phyloP scores from a whole-genome alignment of 2,329 filamentous ascomycete genomes.

The Cyanodermella asteris region DNA sequence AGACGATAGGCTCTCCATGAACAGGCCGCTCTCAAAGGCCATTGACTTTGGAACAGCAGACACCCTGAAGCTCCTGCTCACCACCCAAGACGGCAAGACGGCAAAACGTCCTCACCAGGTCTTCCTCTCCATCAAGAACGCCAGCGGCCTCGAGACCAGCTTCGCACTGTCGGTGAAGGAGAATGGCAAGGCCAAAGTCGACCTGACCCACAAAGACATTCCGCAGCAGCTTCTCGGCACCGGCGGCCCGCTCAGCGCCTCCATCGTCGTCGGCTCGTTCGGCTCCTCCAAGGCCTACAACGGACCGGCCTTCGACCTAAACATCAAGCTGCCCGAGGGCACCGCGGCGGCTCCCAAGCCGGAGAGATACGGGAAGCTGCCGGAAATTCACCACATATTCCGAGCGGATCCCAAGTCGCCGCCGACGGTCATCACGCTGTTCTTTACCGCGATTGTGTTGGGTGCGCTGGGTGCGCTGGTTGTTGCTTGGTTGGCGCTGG shows the following conservation, averaged over 20 bases:
- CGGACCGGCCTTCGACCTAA: constrained; percentile 49
- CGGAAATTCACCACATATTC: constrained; percentile 85
- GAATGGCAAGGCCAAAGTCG: constrained; percentile 63
- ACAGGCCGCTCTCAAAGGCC: constrained; percentile 37
- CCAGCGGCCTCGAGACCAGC: constrained; percentile 62
- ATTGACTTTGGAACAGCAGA: constrained; percentile 46
- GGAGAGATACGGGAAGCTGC: constrained; percentile 61
- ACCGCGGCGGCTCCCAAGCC: constrained; percentile 41
- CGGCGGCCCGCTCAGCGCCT: constrained; percentile 49
- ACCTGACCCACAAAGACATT: constrained; percentile 78
- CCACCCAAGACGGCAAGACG: constrained; percentile 55
- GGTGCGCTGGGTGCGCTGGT: constrained; percentile 55
- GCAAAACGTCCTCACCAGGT: constrained; percentile 81
- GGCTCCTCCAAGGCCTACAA: constrained; percentile 49
- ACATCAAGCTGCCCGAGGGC: constrained; percentile 41
- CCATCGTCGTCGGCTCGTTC: constrained; percentile 68
- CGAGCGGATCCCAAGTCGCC: constrained; percentile 57
- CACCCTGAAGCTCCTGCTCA: constrained; percentile 61
- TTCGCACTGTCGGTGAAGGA: constrained; percentile 72
- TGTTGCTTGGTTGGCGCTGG: constrained; percentile 52
- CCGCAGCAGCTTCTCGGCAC: constrained; percentile 58
- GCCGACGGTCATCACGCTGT: constrained; percentile 53
- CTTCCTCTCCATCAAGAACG: constrained; percentile 64
- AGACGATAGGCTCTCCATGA: constrained; percentile 32
- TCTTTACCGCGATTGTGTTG: constrained; percentile 53